Evolutionary conservation across 2,329 filamentous ascomycete genomes (phyloP).

Genomic region (Diaporthe amygdali): DNA sequence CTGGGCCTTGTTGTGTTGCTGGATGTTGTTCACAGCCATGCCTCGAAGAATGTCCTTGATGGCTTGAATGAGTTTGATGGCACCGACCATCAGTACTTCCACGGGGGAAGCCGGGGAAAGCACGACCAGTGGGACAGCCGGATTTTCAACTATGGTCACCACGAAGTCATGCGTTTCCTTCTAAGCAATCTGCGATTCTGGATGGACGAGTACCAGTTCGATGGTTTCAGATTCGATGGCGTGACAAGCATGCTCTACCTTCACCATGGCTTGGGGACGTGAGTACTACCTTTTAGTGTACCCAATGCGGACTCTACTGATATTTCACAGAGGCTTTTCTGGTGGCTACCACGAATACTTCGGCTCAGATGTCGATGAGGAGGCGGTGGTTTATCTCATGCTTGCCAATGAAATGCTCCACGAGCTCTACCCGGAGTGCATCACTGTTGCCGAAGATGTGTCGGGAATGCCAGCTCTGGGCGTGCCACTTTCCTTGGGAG

Average conservation of each 20-base stretch:
- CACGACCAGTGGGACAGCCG: constrained; percentile 97
- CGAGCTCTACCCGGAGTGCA: constrained; percentile 81
- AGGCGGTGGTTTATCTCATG: constrained; percentile 94
- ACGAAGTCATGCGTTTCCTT: constrained; percentile 95
- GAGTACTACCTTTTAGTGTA: constrained; percentile 43
- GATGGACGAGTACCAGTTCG: constrained; percentile 98
- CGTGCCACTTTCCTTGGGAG: constrained; percentile 81
- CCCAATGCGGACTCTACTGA: constrained; percentile 30
- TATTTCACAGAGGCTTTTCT: constrained; percentile 78
- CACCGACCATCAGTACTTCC: constrained; percentile 95
- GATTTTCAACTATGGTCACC: constrained; percentile 94
- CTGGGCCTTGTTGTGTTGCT: constrained; percentile 90
- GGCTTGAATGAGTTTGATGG: constrained; percentile 96
- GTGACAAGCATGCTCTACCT: constrained; percentile 98
- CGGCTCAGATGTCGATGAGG: constrained; percentile 85
- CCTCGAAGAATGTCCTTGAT: constrained; percentile 95
- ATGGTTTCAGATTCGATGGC: constrained; percentile 97
- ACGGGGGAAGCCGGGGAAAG: constrained; percentile 79
- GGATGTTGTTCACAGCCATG: constrained; percentile 97
- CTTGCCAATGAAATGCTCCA: constrained; percentile 96
- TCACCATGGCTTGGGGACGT: constrained; percentile 97
- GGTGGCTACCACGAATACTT: constrained; percentile 99
- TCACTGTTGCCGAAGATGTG: constrained; percentile 96
- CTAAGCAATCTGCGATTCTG: constrained; percentile 96
- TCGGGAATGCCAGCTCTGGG: constrained; percentile 99